Conservation (phyloP, 805 yeast genomes). For the Kuraishia hungarica region DNA sequence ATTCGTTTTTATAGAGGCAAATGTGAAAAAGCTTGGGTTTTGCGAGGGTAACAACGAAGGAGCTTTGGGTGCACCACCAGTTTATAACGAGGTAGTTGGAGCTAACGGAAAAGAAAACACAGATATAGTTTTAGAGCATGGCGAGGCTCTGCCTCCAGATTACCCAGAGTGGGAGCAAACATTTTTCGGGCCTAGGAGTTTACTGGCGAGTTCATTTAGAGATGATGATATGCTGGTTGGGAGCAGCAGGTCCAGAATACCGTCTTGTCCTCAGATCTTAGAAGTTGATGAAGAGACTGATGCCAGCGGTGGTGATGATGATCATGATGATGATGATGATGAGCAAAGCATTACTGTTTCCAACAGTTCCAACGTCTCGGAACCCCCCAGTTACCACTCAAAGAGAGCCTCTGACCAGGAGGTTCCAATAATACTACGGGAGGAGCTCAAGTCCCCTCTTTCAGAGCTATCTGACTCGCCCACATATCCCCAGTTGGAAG, state of each 20-base stretch:
- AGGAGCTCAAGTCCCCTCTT: neutral
- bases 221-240: neutral
- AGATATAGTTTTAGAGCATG: slow-evolving; percentile 58
- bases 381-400: slow-evolving; percentile 21
- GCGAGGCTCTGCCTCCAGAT: slow-evolving; percentile 65
- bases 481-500: neutral
- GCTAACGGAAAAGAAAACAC: slow-evolving; percentile 11
- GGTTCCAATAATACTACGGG: neutral
- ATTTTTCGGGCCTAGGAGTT: slow-evolving; percentile 41
- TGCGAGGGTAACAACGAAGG: slow-evolving; percentile 38
- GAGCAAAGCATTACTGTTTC: neutral
- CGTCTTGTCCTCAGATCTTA: neutral
- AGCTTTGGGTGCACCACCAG: slow-evolving; percentile 28
- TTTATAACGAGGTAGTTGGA: slow-evolving; percentile 16
- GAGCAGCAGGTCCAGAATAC: neutral
- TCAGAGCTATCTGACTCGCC: neutral
- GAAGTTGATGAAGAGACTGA: neutral
- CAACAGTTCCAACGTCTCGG: slow-evolving; percentile 13
- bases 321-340: neutral
- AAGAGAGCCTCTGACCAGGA: neutral
- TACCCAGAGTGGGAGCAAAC: slow-evolving; percentile 58
- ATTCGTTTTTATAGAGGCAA: slow-evolving; percentile 83
- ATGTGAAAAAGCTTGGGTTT: slow-evolving; percentile 52
- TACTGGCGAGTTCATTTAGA: neutral
- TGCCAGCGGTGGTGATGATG: neutral